These are phyloP conservation scores for Talaromyces piceae DNA, from an alignment of 2,329 filamentous ascomycete species.

Conservation along the genomic window DNA sequence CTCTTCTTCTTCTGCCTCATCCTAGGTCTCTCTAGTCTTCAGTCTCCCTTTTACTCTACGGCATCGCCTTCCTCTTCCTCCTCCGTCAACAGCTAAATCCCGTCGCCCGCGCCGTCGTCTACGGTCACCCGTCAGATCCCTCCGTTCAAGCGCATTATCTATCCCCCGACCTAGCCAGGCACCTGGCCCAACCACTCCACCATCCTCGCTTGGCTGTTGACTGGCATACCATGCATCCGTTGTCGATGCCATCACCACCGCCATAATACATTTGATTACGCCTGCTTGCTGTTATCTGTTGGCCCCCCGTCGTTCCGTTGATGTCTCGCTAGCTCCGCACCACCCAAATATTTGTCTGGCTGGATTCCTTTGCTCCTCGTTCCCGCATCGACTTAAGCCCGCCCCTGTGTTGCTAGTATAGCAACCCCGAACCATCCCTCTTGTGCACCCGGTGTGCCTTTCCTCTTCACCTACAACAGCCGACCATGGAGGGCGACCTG, in stretches of 20 bases:
- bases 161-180: not conserved
- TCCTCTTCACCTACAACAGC: not conserved
- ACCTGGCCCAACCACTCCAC: not conserved
- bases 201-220: not conserved
- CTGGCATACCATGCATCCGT: conserved; percentile 13
- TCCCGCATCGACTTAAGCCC: not conserved
- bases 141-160: not conserved
- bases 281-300: conserved; percentile 8
- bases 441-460: not conserved
- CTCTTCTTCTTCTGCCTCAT: not conserved
- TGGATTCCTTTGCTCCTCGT: not conserved
- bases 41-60: not conserved
- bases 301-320: not conserved
- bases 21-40: too few relatives aligned
- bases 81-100: too few relatives aligned
- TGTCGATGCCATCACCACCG: conserved; percentile 24
- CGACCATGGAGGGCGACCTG: conserved; percentile 79
- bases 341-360: too few relatives aligned
- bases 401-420: not conserved
- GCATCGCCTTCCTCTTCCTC: not conserved
- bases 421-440: not conserved
- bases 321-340: not conserved
- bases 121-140: not conserved
- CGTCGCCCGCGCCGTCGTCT: not conserved
- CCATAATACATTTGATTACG: conserved; percentile 18